Percentiles rank a stretch among this genome's conserved stretches.
phyloP scores from a whole-genome alignment of 768 basidiomycete genomes.

The Serendipita vermifera region DNA sequence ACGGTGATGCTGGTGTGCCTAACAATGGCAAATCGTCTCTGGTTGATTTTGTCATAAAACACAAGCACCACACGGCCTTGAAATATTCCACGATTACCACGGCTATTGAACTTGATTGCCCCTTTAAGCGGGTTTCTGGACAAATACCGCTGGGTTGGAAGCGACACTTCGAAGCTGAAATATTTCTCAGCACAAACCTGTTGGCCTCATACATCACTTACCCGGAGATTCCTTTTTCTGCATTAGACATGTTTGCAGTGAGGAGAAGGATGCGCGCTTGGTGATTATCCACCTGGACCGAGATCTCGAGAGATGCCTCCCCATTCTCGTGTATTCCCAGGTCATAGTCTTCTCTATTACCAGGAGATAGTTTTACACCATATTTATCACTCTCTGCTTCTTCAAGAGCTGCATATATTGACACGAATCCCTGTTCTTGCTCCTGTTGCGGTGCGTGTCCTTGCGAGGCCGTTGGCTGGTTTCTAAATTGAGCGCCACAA shows the following conservation, averaged over 20 bases:
- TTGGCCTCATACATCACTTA: not conserved
- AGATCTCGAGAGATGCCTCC: no score
- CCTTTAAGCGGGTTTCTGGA: no score
- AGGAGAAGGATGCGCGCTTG: no score
- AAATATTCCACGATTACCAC: constrained; percentile 27
- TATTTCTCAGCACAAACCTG: not conserved
- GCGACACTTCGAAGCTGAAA: not conserved
- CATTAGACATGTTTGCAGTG: no score
- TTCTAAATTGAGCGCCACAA: not conserved
- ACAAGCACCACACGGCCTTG: constrained; percentile 37
- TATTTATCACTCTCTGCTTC: constrained; percentile 45
- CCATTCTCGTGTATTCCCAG: no score
- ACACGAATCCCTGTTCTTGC: constrained; percentile 27
- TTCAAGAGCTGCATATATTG: constrained; percentile 33
- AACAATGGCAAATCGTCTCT: constrained; percentile 34
- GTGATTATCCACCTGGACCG: no score
- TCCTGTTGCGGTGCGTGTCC: constrained; percentile 22
- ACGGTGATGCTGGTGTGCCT: constrained; percentile 35
- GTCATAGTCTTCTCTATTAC: no score
- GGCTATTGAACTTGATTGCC: constrained; percentile 12
- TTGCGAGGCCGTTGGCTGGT: not conserved
- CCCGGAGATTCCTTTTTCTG: no score
- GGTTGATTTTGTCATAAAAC: constrained; percentile 27
- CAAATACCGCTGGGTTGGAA: not conserved
- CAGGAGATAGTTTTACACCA: no score